A percentile compares a stretch with the other conserved stretches of the same genome.
Evolutionary conservation across 208 protist species (phyloP).

Genomic region (Acanthamoeba lenticulata): DNA sequence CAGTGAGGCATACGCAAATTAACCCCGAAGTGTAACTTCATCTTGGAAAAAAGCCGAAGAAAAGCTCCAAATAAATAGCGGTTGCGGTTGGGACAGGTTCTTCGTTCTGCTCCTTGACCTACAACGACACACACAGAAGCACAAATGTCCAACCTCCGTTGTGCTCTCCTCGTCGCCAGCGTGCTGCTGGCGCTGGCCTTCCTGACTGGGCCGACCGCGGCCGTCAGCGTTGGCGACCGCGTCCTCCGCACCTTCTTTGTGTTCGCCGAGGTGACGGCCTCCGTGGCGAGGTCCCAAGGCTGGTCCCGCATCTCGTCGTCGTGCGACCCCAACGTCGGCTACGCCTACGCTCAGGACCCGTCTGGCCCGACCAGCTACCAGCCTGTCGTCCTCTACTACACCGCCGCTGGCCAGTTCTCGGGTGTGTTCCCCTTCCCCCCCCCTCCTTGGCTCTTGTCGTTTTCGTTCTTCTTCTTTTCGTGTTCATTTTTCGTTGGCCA

Average conservation of each 20-base stretch:
- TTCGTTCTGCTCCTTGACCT: too few relatives aligned
- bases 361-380: neutral
- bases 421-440: neutral
- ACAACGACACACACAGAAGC: too few relatives aligned
- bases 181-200: neutral
- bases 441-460: neutral
- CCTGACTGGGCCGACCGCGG: neutral
- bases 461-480: neutral
- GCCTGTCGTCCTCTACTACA: conserved; percentile 38
- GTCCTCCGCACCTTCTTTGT: conserved; percentile 23
- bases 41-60: too few relatives aligned
- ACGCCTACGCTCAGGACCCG: neutral
- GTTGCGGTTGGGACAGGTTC: too few relatives aligned
- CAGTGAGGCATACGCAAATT: too few relatives aligned
- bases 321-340: neutral
- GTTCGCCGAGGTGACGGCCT: neutral
- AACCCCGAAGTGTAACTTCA: too few relatives aligned
- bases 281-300: neutral
- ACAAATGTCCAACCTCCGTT: too few relatives aligned
- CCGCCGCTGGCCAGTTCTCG: neutral
- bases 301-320: neutral
- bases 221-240: neutral
- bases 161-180: too few relatives aligned
- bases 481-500: neutral
- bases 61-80: too few relatives aligned